These are phyloP conservation scores for Andrographis paniculata DNA, from an alignment of 305 asterid genomes.

Conservation along the genomic window DNA sequence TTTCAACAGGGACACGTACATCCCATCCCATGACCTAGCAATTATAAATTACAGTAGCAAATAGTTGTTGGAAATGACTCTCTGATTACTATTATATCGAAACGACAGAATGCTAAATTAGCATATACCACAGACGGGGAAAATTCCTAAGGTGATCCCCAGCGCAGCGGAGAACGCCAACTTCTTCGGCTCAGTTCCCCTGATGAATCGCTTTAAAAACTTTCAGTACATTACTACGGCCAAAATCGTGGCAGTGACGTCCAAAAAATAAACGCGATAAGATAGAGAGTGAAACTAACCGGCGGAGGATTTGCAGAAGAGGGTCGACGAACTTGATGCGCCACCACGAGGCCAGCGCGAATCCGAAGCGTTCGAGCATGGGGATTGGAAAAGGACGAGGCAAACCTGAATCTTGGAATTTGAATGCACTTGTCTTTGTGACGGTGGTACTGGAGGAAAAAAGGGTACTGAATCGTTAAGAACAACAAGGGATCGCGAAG, in stretches of 20 bases:
- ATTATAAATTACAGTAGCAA: neutral
- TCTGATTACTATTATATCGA: neutral
- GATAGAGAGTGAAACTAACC: slow-evolving; percentile 21
- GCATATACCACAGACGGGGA: slow-evolving; percentile 77
- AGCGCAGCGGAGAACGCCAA: slow-evolving; percentile 82
- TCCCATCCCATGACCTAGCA: neutral
- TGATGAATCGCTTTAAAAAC: slow-evolving; percentile 12
- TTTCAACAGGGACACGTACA: neutral
- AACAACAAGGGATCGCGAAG: neutral
- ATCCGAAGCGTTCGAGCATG: slow-evolving; percentile 31
- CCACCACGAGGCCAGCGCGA: slow-evolving; percentile 42
- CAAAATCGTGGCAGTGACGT: neutral
- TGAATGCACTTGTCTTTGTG: neutral
- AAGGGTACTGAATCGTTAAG: neutral
- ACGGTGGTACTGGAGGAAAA: neutral
- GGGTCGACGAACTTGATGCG: slow-evolving; percentile 53
- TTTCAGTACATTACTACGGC: no score
- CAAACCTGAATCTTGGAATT: neutral
- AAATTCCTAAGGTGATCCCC: slow-evolving; percentile 74
- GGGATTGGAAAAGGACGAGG: neutral
- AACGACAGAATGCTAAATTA: neutral
- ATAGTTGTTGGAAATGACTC: neutral
- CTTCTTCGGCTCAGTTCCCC: slow-evolving; percentile 95
- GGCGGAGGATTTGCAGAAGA: slow-evolving; percentile 66
- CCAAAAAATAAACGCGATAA: neutral